Percentiles rank a stretch among this genome's conserved stretches.
These are phyloP conservation scores for Wickerhamiella brachini DNA, from an alignment of 805 yeast species.

Conservation along the genomic window DNA sequence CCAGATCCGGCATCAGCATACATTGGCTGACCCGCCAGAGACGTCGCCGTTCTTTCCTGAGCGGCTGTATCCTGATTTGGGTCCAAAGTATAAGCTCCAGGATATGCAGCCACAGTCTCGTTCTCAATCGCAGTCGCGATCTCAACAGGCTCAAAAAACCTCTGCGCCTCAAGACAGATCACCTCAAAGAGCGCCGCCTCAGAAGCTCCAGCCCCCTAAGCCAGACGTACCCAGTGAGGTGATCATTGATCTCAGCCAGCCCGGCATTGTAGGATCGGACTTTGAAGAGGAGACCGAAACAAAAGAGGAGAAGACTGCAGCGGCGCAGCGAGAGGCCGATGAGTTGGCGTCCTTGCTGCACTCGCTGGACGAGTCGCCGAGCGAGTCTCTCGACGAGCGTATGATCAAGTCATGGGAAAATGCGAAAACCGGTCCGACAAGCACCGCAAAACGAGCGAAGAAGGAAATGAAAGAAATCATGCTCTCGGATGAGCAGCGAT, in stretches of 20 bases:
- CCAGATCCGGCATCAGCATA: not conserved
- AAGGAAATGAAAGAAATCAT: slow-evolving; percentile 8
- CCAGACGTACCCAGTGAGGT: not conserved
- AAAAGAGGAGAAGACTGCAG: not conserved
- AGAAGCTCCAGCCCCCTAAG: too few relatives aligned
- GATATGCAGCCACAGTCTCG: too few relatives aligned
- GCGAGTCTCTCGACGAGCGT: not conserved
- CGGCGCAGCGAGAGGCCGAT: not conserved
- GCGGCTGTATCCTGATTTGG: not conserved
- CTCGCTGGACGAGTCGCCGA: not conserved
- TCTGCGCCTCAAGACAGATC: too few relatives aligned
- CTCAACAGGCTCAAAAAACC: too few relatives aligned
- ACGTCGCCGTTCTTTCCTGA: not conserved
- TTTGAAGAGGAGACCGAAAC: not conserved
- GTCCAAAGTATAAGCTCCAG: too few relatives aligned
- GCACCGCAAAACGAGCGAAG: not conserved
- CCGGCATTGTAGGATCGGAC: not conserved
- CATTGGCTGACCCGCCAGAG: not conserved
- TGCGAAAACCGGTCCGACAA: too few relatives aligned
- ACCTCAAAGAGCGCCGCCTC: too few relatives aligned
- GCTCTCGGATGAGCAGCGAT: slow-evolving; percentile 35
- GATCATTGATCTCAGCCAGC: not conserved
- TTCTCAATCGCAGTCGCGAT: too few relatives aligned
- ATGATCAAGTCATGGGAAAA: not conserved
- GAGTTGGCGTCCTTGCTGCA: not conserved